phyloP scores from a whole-genome alignment of 2,329 filamentous ascomycete genomes.

The Neurospora sp. region DNA sequence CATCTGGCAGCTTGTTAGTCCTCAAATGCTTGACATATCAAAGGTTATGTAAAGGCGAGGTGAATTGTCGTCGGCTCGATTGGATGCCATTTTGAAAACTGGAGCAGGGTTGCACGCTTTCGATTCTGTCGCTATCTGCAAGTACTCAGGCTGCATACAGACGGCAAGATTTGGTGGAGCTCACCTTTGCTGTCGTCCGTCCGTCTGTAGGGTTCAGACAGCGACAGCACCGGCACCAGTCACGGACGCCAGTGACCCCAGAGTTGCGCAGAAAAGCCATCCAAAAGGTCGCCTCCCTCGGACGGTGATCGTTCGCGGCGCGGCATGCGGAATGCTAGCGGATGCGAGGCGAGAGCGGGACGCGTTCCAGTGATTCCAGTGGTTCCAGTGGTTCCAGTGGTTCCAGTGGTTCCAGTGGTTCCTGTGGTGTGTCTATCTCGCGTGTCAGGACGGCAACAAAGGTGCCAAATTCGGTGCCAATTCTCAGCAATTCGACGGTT shows the following conservation, averaged over 20 bases:
- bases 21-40: neutral
- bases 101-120: neutral
- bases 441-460: constrained; percentile 3
- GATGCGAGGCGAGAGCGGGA: neutral
- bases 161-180: neutral
- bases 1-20: neutral
- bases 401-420: neutral
- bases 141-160: neutral
- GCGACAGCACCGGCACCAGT: neutral
- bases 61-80: constrained; percentile 12
- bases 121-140: neutral
- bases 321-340: neutral
- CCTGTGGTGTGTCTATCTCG: neutral
- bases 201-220: neutral
- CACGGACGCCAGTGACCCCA: neutral
- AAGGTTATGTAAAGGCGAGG: constrained; percentile 6
- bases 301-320: neutral
- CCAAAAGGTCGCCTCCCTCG: neutral
- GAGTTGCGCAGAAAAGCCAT: neutral
- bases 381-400: neutral
- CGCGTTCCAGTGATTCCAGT: neutral
- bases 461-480: neutral
- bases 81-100: constrained; percentile 5
- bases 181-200: neutral
- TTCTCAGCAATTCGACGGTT: constrained; percentile 11